Percentiles rank a stretch among this genome's conserved stretches.
Evolutionary conservation across 176 grass and related monocot species (phyloP).

Genomic region (Lolium multiflorum): DNA sequence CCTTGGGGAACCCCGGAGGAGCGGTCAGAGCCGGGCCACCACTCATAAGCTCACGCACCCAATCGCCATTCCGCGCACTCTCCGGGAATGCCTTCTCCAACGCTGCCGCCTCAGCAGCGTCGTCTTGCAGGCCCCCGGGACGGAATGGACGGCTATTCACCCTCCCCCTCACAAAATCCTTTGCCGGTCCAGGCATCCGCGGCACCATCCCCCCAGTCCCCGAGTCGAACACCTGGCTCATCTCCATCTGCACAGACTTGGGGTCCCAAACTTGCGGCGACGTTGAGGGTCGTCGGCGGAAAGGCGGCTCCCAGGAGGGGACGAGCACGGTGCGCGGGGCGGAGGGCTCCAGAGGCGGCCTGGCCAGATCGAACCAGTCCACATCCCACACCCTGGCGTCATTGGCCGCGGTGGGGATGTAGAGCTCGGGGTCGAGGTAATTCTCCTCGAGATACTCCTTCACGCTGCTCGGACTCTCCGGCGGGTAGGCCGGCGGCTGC

Average conservation of each 20-base stretch:
- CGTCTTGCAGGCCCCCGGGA: constrained; percentile 65
- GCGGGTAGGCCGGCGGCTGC: constrained; percentile 83
- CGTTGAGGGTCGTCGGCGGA: constrained; percentile 42
- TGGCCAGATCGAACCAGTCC: constrained; percentile 78
- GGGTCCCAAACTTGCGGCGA: constrained; percentile 64
- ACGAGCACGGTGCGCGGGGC: constrained; percentile 61
- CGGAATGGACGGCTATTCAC: constrained; percentile 83
- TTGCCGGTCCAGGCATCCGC: constrained; percentile 76
- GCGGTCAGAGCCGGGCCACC: constrained; percentile 51
- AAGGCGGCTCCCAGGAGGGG: constrained; percentile 81
- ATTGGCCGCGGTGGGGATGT: constrained; percentile 65
- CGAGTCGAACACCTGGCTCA: constrained; percentile 70
- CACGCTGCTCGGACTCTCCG: constrained; percentile 58
- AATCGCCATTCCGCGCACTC: constrained; percentile 62
- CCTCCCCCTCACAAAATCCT: constrained; percentile 90
- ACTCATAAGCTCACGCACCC: constrained; percentile 70
- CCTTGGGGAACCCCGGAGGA: constrained; percentile 78
- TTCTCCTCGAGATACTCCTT: constrained; percentile 76
- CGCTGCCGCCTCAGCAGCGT: constrained; percentile 16
- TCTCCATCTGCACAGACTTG: constrained; percentile 68
- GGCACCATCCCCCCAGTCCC: constrained; percentile 52
- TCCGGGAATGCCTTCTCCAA: constrained; percentile 53
- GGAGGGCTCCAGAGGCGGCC: constrained; percentile 73
- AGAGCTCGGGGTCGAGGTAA: constrained; percentile 81
- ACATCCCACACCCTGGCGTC: constrained; percentile 74